Evolutionary conservation across 2,329 filamentous ascomycete genomes (phyloP), one percentile per base, ranked within the genome.

Genomic region (Sporothrix sp.): DNA sequence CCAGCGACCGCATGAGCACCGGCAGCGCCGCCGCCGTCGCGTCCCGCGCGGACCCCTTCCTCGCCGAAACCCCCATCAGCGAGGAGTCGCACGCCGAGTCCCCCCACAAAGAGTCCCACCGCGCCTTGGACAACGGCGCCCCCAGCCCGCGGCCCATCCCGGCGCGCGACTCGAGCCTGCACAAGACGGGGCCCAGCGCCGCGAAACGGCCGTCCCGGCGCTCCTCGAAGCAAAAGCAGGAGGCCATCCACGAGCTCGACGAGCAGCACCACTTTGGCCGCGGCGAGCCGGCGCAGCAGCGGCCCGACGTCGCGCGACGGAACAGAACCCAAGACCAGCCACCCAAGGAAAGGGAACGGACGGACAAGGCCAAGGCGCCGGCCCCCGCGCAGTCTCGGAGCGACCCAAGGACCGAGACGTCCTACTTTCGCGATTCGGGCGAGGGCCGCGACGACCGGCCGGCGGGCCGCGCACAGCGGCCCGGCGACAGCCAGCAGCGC

Each of bases 161-260:
- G 0, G 65, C 72, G 7, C 75, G 83, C 51, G 82, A 85, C 50
- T 88, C 83, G 1, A 87, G 83, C 33, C 67, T 86, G 32, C 70
- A 77, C 46, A 84, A 77, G 58, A 71, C 76, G 1, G 72, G 72
- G 8, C 65, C 69, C 18, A 72, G 70, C 38, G 70, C 68, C n/a
- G 21, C 21, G 9, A 80, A 74, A 63, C 72, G 79, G 50, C 72
- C 75, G 1, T 75, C 72, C 5, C 70, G 74, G 1, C 65, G 73
- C 49, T 70, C 57, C 2, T 64, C 77, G 21, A 79, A 72, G 60
- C 68, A 68, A 37, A 69, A 75, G 52, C 71, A 64, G 59, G 72
- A 72, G 30, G 23, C 76, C 13, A 70, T 69, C n/a, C 54, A 58
- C 21, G 58, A 59, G 27, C 42, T 55, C 2, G 58, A 59, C 16